These are phyloP conservation scores for Selaginella moellendorffii DNA, from an alignment of 75 land plant species.

Conservation along the genomic window DNA sequence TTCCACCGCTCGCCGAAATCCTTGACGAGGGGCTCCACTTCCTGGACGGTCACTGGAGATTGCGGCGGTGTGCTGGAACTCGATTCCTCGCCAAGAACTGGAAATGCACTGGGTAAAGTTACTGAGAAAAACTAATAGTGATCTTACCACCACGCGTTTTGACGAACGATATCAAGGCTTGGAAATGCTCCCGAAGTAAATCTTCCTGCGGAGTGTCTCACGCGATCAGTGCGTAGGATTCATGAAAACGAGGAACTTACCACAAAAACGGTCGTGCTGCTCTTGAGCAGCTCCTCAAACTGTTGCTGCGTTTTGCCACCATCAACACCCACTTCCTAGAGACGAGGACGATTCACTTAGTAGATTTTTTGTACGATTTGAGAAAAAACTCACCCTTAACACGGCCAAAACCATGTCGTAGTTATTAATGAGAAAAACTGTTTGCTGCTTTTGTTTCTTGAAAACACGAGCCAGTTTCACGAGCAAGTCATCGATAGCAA, in stretches of 20 bases:
- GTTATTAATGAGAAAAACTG: constrained; percentile 90
- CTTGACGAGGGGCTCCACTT: constrained; percentile 90
- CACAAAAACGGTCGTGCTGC: constrained; percentile 75
- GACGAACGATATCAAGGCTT: constrained; percentile 69
- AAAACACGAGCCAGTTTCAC: constrained; percentile 69
- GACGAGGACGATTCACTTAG: too few relatives aligned
- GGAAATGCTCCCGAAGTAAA: constrained; percentile 75
- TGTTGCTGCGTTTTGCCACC: constrained; percentile 80
- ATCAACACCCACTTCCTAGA: constrained; percentile 89
- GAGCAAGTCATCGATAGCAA: constrained; percentile 86
- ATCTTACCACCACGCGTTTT: constrained; percentile 85
- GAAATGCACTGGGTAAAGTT: neutral
- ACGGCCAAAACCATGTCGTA: constrained; percentile 95
- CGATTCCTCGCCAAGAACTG: constrained; percentile 57
- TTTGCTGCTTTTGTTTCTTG: constrained; percentile 59
- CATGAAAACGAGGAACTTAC: constrained; percentile 26
- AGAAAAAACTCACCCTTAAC: constrained; percentile 75
- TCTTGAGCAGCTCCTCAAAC: constrained; percentile 90
- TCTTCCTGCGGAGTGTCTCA: constrained; percentile 55
- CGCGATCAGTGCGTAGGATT: neutral
- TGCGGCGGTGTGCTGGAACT: constrained; percentile 33
- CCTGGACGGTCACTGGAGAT: constrained; percentile 55
- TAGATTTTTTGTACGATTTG: too few relatives aligned
- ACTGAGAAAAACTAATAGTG: too few relatives aligned
- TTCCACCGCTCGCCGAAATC: constrained; percentile 94